Evolutionary conservation across 805 yeast genomes (phyloP), one percentile per base, ranked within the genome.

Genomic region (Hanseniaspora lachancei): DNA sequence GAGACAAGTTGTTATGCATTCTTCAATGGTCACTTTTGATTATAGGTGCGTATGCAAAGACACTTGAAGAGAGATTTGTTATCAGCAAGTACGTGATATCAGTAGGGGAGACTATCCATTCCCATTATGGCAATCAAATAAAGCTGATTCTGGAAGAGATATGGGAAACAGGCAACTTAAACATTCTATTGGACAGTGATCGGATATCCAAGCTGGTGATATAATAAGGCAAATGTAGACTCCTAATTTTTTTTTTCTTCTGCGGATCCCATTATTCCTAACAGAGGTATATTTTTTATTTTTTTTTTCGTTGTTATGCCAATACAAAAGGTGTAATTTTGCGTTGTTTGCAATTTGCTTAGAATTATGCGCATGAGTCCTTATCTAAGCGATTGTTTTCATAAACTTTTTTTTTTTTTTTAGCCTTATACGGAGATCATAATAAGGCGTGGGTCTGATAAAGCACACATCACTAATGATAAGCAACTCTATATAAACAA

Each of bases 61-160:
- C 57, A n/a, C 39, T 53, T 5, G 54, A 58, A 16, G 60, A 62
- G 35, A 61, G 57, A 46, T 57, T 58, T 18, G 49, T 55, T 32
- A 58, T 61, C 20, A 47, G 58, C 29, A 59, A 59, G 27, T 55
- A 51, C 15, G 58, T 55, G 12, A 54, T 58, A 34, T 55, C 57
- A 15, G 60, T 60, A 57, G 61, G 63, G 7, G 61, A 60, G 15
- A 56, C 61, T 1, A 61, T 62, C 8, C 64, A 62, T 49, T 60
- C 62, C 34, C 60, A 62, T 48, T 58, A 58, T 34, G 61, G 63
- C 10, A 48, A 55, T 35, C 62, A 58, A 43, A 61, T 62, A 47
- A 36, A 59, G 10, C 35, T 55, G 35, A 59, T 61, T 47, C 40
- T 61, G 35, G 58, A 62, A 23, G 58, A 52, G 34, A 60, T 60